Evolutionary conservation across 1,139 yeast genomes (phyloP).

Genomic region (Debaryomyces nepalensis): DNA sequence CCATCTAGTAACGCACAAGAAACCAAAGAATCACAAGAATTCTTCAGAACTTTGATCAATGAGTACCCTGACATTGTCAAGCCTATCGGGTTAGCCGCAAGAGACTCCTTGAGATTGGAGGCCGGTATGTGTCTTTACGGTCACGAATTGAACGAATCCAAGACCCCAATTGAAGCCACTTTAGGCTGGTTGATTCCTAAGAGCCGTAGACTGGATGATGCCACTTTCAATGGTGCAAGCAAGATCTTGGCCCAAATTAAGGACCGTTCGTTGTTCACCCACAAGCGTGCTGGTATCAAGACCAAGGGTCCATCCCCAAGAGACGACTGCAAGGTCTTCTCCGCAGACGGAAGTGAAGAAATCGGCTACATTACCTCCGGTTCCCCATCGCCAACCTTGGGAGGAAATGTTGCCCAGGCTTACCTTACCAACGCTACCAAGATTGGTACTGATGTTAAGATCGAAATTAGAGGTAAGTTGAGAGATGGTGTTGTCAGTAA

Average conservation of each 20-base stretch:
- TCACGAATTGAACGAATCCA: conserved; percentile 79
- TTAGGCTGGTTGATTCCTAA: conserved; percentile 90
- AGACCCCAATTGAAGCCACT: conserved; percentile 87
- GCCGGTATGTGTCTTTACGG: conserved; percentile 99
- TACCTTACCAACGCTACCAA: conserved; percentile 79
- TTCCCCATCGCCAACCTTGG: conserved; percentile 83
- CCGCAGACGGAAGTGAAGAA: conserved; percentile 50
- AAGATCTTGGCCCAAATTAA: conserved; percentile 72
- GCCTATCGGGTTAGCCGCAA: conserved; percentile 95
- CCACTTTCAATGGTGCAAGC: conserved; percentile 75
- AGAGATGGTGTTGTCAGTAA: conserved; percentile 76
- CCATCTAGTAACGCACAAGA: conserved; percentile 56
- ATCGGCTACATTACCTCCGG: conserved; percentile 90
- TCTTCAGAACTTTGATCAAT: conserved; percentile 65
- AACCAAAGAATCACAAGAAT: conserved; percentile 51
- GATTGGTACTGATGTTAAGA: conserved; percentile 72
- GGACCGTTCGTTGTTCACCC: conserved; percentile 59
- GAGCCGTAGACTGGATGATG: conserved; percentile 59
- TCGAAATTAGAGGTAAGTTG: conserved; percentile 82
- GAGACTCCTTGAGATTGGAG: conserved; percentile 92
- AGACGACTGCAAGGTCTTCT: conserved; percentile 72
- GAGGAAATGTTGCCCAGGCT: conserved; percentile 92
- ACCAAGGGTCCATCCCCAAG: conserved; percentile 94
- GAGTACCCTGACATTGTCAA: conserved; percentile 61
- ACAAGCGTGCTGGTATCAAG: conserved; percentile 73